phyloP scores from a whole-genome alignment of 768 basidiomycete species.

The Boletus rubescentipes region DNA sequence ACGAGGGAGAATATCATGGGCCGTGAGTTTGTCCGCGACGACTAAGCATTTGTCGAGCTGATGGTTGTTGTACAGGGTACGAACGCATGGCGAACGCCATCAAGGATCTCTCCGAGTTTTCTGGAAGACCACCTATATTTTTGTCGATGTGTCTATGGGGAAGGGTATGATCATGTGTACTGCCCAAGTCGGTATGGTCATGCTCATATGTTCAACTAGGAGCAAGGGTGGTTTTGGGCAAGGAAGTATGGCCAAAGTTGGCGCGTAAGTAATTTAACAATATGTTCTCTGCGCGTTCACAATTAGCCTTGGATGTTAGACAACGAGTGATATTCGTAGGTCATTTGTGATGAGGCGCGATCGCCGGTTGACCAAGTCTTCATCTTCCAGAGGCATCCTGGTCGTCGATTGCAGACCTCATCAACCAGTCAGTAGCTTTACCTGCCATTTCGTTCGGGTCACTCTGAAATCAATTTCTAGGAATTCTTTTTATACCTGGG shows the following conservation, averaged over 20 bases:
- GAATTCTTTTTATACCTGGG: slow-evolving; percentile 63
- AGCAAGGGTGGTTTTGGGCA: slow-evolving; percentile 67
- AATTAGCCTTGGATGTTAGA: slow-evolving; percentile 33
- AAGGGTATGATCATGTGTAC: slow-evolving; percentile 38
- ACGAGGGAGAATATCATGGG: slow-evolving; percentile 56
- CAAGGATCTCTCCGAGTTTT: slow-evolving; percentile 41
- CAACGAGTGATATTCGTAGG: slow-evolving; percentile 49
- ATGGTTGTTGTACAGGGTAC: slow-evolving; percentile 43
- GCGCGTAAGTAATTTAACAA: slow-evolving; percentile 45
- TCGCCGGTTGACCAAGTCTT: background rate
- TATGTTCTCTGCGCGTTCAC: background rate
- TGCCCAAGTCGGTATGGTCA: background rate
- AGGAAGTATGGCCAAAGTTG: slow-evolving; percentile 59
- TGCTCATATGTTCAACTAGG: slow-evolving; percentile 33
- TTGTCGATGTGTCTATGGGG: slow-evolving; percentile 72
- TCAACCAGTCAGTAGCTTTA: slow-evolving; percentile 45
- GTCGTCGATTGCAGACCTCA: slow-evolving; percentile 49
- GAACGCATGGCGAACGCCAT: slow-evolving; percentile 63
- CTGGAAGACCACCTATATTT: slow-evolving; percentile 54
- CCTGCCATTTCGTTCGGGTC: background rate
- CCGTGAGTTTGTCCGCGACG: slow-evolving; percentile 35
- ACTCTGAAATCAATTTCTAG: slow-evolving; percentile 32
- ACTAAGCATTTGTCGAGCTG: background rate
- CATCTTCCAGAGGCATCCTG: slow-evolving; percentile 42
- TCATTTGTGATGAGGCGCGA: background rate